Percentiles rank a stretch among this genome's conserved stretches.
Evolutionary conservation across 768 basidiomycete genomes (phyloP).

Genomic region (Hemileccinum impolitum): DNA sequence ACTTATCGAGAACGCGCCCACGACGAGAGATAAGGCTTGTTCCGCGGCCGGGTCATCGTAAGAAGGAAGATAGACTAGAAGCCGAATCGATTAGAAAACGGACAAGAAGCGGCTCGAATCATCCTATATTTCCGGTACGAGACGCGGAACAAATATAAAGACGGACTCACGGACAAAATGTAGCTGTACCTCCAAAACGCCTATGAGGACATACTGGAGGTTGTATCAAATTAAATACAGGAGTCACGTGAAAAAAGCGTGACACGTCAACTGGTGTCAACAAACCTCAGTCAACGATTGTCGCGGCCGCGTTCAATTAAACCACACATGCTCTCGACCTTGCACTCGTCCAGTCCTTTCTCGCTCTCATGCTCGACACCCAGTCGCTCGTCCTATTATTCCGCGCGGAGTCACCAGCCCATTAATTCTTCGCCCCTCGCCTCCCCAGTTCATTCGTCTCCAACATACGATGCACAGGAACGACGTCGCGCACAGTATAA

Average conservation of each 20-base stretch:
- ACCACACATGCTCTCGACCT: conserved; percentile 12
- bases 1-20: not conserved
- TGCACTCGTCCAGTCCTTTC: conserved; percentile 30
- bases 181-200: no score
- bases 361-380: conserved; percentile 37
- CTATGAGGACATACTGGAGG: no score
- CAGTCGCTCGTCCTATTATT: conserved; percentile 29
- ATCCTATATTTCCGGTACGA: no score
- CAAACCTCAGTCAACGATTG: conserved; percentile 15
- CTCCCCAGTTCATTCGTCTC: conserved; percentile 43
- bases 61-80: not conserved
- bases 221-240: not conserved
- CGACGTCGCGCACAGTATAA: conserved; percentile 61
- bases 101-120: no score
- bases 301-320: conserved; percentile 1
- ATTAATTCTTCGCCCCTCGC: conserved; percentile 53
- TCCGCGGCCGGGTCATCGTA: not conserved
- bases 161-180: no score
- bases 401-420: conserved; percentile 33
- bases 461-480: conserved; percentile 40
- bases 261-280: conserved; percentile 26
- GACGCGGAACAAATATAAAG: no score
- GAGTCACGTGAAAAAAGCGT: conserved; percentile 11
- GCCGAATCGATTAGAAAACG: no score
- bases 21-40: no score